phyloP scores from a whole-genome alignment of 306 rosid genomes.

The Cucumis melo region DNA sequence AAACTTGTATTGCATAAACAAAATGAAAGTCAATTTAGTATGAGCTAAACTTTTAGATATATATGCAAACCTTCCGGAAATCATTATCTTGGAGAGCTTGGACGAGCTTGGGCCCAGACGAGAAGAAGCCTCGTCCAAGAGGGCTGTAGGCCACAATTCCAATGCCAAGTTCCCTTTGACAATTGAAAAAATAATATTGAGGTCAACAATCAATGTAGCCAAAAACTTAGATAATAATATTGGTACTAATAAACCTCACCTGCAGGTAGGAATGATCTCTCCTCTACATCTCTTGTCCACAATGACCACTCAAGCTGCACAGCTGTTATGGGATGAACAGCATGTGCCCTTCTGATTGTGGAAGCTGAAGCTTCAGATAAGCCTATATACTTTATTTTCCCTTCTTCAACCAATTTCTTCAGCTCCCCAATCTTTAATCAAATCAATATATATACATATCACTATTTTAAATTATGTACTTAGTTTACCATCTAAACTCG shows the following conservation, averaged over 20 bases:
- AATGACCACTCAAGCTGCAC: conserved; percentile 67
- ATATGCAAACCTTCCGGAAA: conserved; percentile 38
- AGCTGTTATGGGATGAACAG: conserved; percentile 58
- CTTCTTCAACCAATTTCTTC: conserved; percentile 51
- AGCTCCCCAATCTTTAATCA: conserved; percentile 47
- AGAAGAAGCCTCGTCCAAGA: conserved; percentile 53
- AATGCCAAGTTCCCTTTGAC: conserved; percentile 44
- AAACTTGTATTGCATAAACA: not conserved
- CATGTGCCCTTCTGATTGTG: conserved; percentile 75
- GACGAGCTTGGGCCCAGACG: conserved; percentile 31
- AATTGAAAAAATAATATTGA: not conserved
- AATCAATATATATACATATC: not conserved
- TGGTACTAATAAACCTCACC: conserved; percentile 16
- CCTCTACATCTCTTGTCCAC: conserved; percentile 56
- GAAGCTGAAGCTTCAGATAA: conserved; percentile 65
- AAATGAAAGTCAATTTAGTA: not conserved
- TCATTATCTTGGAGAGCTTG: conserved; percentile 19
- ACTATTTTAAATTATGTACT: conserved; percentile 16
- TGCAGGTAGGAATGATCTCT: conserved; percentile 61
- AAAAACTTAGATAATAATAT: not conserved
- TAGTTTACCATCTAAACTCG: conserved; percentile 37
- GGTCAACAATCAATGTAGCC: not conserved
- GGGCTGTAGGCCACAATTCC: conserved; percentile 26
- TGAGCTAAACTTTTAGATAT: not conserved
- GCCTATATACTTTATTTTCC: conserved; percentile 53